phyloP scores from a whole-genome alignment of 768 basidiomycete species.

The Pilatotrama ljubarskyi region DNA sequence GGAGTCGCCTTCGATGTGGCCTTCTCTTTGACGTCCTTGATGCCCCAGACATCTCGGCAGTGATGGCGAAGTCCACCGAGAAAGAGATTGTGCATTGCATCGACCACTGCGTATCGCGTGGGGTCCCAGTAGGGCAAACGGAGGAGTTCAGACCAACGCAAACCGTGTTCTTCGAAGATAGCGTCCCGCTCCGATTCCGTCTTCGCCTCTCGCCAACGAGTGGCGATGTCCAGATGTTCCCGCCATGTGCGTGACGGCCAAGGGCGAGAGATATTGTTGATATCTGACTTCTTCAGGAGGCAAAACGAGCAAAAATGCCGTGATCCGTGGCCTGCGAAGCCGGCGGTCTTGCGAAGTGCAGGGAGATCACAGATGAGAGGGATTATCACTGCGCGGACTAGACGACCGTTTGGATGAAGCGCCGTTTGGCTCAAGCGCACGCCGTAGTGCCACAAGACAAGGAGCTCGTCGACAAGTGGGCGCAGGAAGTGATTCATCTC shows the following conservation, averaged over 20 bases:
- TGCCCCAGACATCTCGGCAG: slow-evolving; percentile 10
- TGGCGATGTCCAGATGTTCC: slow-evolving; percentile 24
- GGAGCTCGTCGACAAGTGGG: slow-evolving; percentile 39
- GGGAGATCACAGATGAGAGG: slow-evolving; percentile 39
- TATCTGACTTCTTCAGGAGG: slow-evolving; percentile 23
- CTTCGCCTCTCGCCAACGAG: no score
- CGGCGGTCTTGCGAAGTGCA: slow-evolving; percentile 33
- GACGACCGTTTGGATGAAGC: slow-evolving; percentile 27
- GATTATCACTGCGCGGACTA: slow-evolving; percentile 32
- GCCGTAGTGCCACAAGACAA: slow-evolving; percentile 35
- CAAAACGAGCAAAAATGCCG: slow-evolving; percentile 34
- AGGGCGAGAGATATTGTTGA: slow-evolving; percentile 28
- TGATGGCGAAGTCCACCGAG: slow-evolving; percentile 38
- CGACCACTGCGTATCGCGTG: slow-evolving; percentile 32
- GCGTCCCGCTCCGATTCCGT: neutral
- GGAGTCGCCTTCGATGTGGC: no score
- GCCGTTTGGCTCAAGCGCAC: slow-evolving; percentile 31
- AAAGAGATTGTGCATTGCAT: slow-evolving; percentile 44
- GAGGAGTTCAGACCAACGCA: slow-evolving; percentile 33
- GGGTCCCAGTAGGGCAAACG: slow-evolving; percentile 44
- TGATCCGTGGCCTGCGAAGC: slow-evolving; percentile 26
- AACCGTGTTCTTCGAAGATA: slow-evolving; percentile 24
- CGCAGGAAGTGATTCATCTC: slow-evolving; percentile 40
- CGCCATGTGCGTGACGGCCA: slow-evolving; percentile 26
- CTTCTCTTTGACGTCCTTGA: no score